Base-by-base conservation (phyloP, 345 rosid genomes). In the Salix purpurea region DNA sequence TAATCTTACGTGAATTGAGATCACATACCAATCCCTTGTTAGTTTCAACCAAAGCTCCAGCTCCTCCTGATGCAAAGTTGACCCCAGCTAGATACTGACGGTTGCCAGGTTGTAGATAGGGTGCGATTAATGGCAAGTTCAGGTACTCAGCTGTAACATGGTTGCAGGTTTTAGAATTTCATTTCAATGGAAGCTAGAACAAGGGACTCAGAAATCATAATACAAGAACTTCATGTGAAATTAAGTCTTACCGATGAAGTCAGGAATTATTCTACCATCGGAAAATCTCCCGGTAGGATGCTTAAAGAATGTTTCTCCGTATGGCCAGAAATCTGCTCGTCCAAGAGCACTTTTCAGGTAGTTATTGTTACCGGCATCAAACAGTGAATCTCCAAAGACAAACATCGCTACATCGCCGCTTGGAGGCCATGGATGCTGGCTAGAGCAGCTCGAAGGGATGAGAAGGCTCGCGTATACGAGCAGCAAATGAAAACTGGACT, bases 41-140 rank as follows among this genome's bases (percentile, higher is more conserved):
- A 6, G 88, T 85, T 78, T 74, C 80, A 30, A 66, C 76, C 32
- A 91, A 78, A 77, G 85, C 87, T 19, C 89, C 89, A 48, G 87
- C 94, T 28, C 86, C 89, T 0, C 62, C 88, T 0, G 94, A 85
- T 34, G 88, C 90, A 36, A 88, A 88, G 72, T 80, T 89, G 4
- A 79, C 82, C 34, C 90, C 93, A 28, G 67, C 73, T 76, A 72
- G 76, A 36, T 67, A 77, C 15, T 77, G 69, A 58, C 79, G 72
- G 3, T 66, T 67, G 8, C 80, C 65, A 39, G 83, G 89, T 61
- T 84, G 84, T 60, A 88, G 79, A 80, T 86, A 87, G 32, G 90
- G 83, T 37, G 82, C 88, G 52, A 81, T 78, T n/a, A 88, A 70
- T 16, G 90, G 90, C 70, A 85, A 76, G 81, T 85, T 75, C n/a